Conservation (phyloP, 257 asterid genomes). For the Rhazya stricta region DNA sequence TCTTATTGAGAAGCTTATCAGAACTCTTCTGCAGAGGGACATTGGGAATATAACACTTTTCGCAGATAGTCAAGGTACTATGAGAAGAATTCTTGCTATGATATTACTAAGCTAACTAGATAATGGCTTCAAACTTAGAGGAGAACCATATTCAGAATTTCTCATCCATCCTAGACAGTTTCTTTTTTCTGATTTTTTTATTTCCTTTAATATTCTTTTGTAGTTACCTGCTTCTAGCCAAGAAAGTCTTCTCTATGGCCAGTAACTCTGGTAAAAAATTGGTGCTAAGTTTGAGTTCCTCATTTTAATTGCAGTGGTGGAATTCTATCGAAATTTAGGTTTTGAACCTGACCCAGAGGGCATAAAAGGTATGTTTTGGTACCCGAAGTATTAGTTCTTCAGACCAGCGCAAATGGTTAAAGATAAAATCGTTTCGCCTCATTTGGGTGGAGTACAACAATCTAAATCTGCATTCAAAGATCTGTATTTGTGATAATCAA, state of each 20-base stretch:
- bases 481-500: background rate
- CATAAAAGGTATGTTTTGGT: slow-evolving; percentile 98
- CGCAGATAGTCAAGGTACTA: slow-evolving; percentile 87
- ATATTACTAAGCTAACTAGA: background rate
- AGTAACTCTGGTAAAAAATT: too few species aligned
- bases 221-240: background rate
- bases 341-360: slow-evolving; percentile 95
- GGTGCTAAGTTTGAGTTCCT: slow-evolving; percentile 10
- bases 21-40: slow-evolving; percentile 78
- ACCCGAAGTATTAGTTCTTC: slow-evolving; percentile 58
- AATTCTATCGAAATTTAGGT: slow-evolving; percentile 77
- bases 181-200: background rate
- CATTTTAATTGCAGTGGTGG: slow-evolving; percentile 64
- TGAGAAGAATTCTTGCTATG: background rate
- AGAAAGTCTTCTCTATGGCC: background rate
- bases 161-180: background rate
- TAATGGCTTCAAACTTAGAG: background rate
- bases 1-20: slow-evolving; percentile 78
- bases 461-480: background rate
- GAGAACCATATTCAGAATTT: background rate
- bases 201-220: slow-evolving; percentile 5
- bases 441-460: background rate
- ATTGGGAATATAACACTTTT: slow-evolving; percentile 89
- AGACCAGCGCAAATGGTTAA: background rate
- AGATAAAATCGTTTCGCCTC: background rate